A percentile compares a stretch with the other conserved stretches of the same genome.
Evolutionary conservation across 768 basidiomycete species (phyloP).

Genomic region (Scleroderma citrinum): DNA sequence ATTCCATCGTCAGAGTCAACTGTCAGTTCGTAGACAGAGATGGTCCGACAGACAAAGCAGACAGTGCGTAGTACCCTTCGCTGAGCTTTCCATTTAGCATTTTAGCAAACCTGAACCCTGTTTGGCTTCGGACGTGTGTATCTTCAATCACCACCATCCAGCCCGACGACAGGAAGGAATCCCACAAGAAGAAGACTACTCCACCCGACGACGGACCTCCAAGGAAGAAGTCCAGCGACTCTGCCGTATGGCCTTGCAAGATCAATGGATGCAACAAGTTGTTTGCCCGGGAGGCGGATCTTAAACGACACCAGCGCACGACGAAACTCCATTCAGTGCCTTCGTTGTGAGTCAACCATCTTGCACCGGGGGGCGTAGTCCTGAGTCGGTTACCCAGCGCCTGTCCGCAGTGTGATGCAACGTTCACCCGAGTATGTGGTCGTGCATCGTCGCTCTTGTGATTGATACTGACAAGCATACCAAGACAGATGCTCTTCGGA

Average conservation of each 20-base stretch:
- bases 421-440: conserved; percentile 65
- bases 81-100: conserved; percentile 6
- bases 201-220: too few relatives aligned
- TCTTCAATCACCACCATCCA: too few relatives aligned
- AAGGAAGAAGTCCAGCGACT: too few relatives aligned
- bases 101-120: conserved; percentile 17
- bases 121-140: not conserved
- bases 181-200: too few relatives aligned
- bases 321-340: conserved; percentile 73
- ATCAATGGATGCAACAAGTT: conserved; percentile 72
- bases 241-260: too few relatives aligned
- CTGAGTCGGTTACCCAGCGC: conserved; percentile 35
- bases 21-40: conserved; percentile 3
- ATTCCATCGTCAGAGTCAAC: not conserved
- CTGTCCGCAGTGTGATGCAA: conserved; percentile 77
- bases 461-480: conserved; percentile 12
- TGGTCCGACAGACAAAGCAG: conserved; percentile 30
- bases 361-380: conserved; percentile 7
- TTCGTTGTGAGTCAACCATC: conserved; percentile 47
- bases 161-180: too few relatives aligned
- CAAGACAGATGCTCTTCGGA: conserved; percentile 75
- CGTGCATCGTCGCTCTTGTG: conserved; percentile 8
- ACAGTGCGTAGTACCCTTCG: conserved; percentile 26
- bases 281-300: conserved; percentile 76
- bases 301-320: conserved; percentile 76